Evolutionary conservation across 2,329 filamentous ascomycete species (phyloP).

Genomic region (Metarhizium guizhouense): DNA sequence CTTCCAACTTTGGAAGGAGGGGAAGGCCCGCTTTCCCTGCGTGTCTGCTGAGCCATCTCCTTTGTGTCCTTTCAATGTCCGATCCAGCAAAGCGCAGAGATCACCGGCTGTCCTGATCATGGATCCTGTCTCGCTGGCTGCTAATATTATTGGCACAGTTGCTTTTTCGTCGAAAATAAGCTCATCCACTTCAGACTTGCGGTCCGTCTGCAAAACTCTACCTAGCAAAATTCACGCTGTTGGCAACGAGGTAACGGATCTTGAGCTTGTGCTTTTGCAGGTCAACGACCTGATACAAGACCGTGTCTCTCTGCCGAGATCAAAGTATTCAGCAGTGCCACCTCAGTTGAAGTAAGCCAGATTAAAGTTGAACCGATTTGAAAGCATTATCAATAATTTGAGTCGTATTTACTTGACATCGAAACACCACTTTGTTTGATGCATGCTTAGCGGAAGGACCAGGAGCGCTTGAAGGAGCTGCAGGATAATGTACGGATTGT

Average conservation of each 20-base stretch:
- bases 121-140: no score
- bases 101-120: no score
- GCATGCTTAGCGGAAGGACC: constrained; percentile 14
- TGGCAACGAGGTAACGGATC: constrained; percentile 21
- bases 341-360: constrained; percentile 16
- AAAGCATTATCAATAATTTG: constrained; percentile 13
- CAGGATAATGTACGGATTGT: constrained; percentile 18
- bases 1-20: no score
- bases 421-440: constrained; percentile 2
- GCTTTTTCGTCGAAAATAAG: not conserved
- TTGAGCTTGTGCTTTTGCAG: constrained; percentile 19
- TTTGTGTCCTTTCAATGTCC: constrained; percentile 15
- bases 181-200: constrained; percentile 14
- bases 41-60: not conserved
- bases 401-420: constrained; percentile 3
- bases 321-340: constrained; percentile 10
- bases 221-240: constrained; percentile 19
- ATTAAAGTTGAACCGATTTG: constrained; percentile 16
- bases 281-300: constrained; percentile 1
- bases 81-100: no score
- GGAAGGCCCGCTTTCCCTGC: not conserved
- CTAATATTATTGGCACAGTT: no score
- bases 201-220: constrained; percentile 14
- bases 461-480: constrained; percentile 14
- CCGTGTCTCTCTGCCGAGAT: constrained; percentile 6